A percentile compares a stretch with the other conserved stretches of the same genome.
These are phyloP conservation scores for Pyrenochaeta sp. DNA, from an alignment of 2,329 filamentous ascomycete genomes.

Conservation along the genomic window DNA sequence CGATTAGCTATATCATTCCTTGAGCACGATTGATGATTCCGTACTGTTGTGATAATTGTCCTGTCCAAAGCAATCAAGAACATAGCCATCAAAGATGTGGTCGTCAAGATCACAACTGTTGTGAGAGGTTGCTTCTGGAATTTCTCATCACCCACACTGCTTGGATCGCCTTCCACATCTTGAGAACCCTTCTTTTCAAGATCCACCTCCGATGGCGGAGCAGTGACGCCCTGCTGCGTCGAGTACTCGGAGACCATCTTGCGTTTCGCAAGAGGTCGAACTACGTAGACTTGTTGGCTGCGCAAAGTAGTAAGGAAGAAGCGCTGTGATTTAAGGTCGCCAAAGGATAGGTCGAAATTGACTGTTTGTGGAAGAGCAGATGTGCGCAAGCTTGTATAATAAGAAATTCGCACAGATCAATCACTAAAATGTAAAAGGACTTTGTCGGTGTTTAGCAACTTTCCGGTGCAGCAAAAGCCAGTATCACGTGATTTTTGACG, in stretches of 20 bases:
- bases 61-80: slow-evolving; percentile 1
- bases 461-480: not conserved
- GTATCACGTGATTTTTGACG: slow-evolving; percentile 1
- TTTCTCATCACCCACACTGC: not conserved
- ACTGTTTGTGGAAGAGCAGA: not conserved
- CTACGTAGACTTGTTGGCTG: not conserved
- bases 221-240: not conserved
- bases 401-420: not conserved
- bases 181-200: not conserved
- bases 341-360: not conserved
- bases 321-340: not conserved
- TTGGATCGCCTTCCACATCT: not conserved
- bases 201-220: not conserved
- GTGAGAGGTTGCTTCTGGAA: not conserved
- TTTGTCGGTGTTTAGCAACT: not conserved
- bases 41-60: not conserved
- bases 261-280: not conserved
- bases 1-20: not conserved
- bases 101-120: not conserved
- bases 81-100: not conserved
- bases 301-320: not conserved
- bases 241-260: not conserved
- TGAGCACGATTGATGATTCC: not conserved
- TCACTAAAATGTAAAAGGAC: not conserved
- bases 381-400: not conserved